Base-by-base conservation (phyloP, 2,329 filamentous ascomycete genomes). In the Botrytis porri region DNA sequence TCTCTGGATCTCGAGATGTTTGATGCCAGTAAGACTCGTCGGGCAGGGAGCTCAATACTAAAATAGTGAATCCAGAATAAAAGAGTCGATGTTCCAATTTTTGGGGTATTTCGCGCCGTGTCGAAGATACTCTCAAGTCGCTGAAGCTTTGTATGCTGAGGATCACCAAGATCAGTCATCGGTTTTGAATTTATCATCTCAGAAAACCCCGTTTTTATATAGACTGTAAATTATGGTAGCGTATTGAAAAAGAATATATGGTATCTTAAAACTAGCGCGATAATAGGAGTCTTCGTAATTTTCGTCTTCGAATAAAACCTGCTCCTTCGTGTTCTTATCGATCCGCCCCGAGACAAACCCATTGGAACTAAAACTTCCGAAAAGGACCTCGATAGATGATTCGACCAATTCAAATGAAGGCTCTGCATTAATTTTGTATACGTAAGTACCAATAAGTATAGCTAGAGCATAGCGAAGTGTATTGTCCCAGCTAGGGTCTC, bases 121-220 rank as follows among this genome's bases (percentile, higher is more conserved):
- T 51, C 25, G 25, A 51, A 14, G 48, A n/a, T 51, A 1, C 25
- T n/a, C 48, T 51, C 12, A n/a, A 10, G 10, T 51, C 25, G 48
- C 48, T 51, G 48, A 51, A 14, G 48, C 25, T 51, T n/a, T 51
- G 48, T 51, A 4, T 51, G 48, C n/a, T 51, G 25, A n/a, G 5
- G 0, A 7, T 51, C n/a, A 51, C 2, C 48, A 51, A 51, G 25
- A 51, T 51, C 25, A 3, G 48, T n/a, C 48, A 16, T 51, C 0
- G 0, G 2, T n/a, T 14, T 6, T n/a, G 12, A 51, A 51, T 10
- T 0, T n/a, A 1, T 51, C 0, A 3, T n/a, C 0, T 16, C 48
- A 1, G 48, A 51, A 14, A 51, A 1, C 12, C n/a, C 10, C 12
- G 48, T 51, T 1, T 1, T 51, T 0, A 51, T 51, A n/a, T n/a